phyloP scores from a whole-genome alignment of 495 filamentous ascomycete genomes.

The Lepraria neglecta region DNA sequence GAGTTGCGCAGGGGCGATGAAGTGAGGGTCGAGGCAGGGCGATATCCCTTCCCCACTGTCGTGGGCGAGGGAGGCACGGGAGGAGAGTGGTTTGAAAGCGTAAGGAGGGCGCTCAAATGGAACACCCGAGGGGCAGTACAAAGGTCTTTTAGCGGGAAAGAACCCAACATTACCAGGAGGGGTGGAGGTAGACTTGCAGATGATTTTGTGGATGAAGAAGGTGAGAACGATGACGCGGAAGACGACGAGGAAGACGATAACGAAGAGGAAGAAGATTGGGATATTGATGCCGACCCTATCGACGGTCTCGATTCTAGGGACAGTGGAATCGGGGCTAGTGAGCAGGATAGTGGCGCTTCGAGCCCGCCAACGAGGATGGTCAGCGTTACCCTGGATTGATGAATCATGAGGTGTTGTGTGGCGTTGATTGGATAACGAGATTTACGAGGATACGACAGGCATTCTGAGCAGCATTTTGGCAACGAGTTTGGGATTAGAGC shows the following conservation, averaged over 20 bases:
- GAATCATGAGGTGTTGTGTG: too few relatives aligned
- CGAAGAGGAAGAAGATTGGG: conserved; percentile 56
- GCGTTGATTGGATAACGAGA: not conserved
- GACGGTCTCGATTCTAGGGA: conserved; percentile 36
- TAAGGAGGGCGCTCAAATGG: conserved; percentile 85
- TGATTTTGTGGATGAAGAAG: conserved; percentile 40
- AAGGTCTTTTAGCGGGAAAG: conserved; percentile 61
- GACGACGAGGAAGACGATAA: conserved; percentile 31
- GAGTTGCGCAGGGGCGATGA: conserved; percentile 88
- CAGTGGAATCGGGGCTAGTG: conserved; percentile 46
- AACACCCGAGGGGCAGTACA: conserved; percentile 81
- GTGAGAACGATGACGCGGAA: conserved; percentile 30
- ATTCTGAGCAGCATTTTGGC: not conserved
- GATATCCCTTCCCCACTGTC: conserved; percentile 94
- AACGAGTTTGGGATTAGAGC: not conserved
- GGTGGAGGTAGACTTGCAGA: conserved; percentile 24
- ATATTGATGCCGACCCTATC: conserved; percentile 73
- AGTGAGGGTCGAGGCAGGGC: conserved; percentile 86
- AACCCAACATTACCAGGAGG: conserved; percentile 27
- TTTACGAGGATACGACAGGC: conserved; percentile 5
- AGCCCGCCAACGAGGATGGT: conserved; percentile 64
- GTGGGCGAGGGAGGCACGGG: conserved; percentile 56
- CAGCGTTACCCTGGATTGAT: conserved; percentile 37
- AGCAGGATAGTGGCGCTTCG: conserved; percentile 53
- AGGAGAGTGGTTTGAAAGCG: conserved; percentile 91